phyloP scores from a whole-genome alignment of 768 basidiomycete species.

The Lactifluus subvellereus region DNA sequence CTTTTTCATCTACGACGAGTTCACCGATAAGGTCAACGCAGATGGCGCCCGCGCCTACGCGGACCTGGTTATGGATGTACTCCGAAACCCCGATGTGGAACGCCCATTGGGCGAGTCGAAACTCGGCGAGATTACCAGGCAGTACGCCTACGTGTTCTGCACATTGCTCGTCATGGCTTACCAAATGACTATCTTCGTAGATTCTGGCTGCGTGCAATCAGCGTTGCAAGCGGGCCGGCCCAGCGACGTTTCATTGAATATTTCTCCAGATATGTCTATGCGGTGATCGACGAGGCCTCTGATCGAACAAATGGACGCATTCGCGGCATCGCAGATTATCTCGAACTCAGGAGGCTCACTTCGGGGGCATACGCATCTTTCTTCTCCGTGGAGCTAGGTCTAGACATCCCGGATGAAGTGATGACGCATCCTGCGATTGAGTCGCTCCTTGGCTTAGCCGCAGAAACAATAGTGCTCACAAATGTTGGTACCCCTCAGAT shows the following conservation, averaged over 20 bases:
- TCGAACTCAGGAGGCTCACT: slow-evolving; percentile 37
- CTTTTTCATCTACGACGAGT: slow-evolving; percentile 47
- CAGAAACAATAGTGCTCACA: slow-evolving; percentile 37
- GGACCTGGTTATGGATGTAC: slow-evolving; percentile 37
- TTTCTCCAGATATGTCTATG: slow-evolving; percentile 34
- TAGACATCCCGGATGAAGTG: slow-evolving; percentile 39
- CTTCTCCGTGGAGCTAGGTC: slow-evolving; percentile 32
- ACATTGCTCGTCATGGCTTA: not conserved
- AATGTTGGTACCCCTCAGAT: slow-evolving; percentile 30
- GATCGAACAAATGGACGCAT: slow-evolving; percentile 34
- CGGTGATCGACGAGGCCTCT: slow-evolving; percentile 39
- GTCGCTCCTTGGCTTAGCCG: slow-evolving; percentile 28
- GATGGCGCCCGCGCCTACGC: slow-evolving; percentile 31
- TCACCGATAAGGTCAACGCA: slow-evolving; percentile 38
- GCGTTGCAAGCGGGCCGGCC: slow-evolving; percentile 21
- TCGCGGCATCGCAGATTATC: slow-evolving; percentile 37
- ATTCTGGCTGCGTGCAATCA: slow-evolving; percentile 34
- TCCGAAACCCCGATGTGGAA: slow-evolving; percentile 34
- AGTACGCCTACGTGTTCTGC: slow-evolving; percentile 31
- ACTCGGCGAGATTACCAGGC: slow-evolving; percentile 36
- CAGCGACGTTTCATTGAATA: slow-evolving; percentile 35
- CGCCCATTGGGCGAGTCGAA: slow-evolving; percentile 37
- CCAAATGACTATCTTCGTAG: slow-evolving; percentile 22
- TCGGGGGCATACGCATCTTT: slow-evolving; percentile 38
- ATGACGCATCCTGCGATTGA: slow-evolving; percentile 36